phyloP scores from a whole-genome alignment of 1,284 basidiomycete genomes.

The Marasmius sp. region DNA sequence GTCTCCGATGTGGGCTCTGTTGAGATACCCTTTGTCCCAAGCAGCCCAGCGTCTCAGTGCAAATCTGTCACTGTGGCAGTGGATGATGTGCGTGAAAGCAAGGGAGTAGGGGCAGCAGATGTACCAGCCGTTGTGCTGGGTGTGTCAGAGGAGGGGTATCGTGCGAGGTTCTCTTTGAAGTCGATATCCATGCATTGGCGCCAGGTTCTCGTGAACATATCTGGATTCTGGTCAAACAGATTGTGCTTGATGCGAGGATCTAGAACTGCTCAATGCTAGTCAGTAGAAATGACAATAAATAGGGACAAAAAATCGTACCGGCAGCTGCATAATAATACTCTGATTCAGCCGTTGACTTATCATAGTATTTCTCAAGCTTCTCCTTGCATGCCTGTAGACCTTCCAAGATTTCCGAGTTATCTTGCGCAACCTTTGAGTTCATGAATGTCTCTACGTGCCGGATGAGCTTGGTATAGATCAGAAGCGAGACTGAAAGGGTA shows the following conservation, averaged over 20 bases:
- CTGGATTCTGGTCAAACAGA: neutral
- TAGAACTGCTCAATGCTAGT: neutral
- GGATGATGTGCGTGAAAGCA: neutral
- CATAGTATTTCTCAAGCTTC: slow-evolving; percentile 2
- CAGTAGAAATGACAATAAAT: neutral
- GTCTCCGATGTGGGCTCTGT: neutral
- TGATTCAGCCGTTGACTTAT: neutral
- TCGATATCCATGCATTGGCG: neutral
- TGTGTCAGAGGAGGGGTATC: neutral
- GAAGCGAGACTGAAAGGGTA: neutral
- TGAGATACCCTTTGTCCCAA: neutral
- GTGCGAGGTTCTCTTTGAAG: neutral
- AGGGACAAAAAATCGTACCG: neutral
- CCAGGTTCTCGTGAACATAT: neutral
- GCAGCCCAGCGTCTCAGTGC: neutral
- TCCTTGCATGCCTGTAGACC: neutral
- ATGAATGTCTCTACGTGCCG: neutral
- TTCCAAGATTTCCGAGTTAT: neutral
- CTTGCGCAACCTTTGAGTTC: neutral
- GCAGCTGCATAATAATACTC: slow-evolving; percentile 2
- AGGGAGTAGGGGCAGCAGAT: neutral
- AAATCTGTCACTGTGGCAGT: neutral
- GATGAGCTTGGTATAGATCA: slow-evolving; percentile 1
- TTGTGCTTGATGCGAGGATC: slow-evolving; percentile 1
- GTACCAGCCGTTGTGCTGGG: too few species aligned